Percentiles rank a stretch among this genome's conserved stretches.
Conservation (phyloP, 2,329 filamentous ascomycete genomes). For the Paradendryphiella salina region DNA sequence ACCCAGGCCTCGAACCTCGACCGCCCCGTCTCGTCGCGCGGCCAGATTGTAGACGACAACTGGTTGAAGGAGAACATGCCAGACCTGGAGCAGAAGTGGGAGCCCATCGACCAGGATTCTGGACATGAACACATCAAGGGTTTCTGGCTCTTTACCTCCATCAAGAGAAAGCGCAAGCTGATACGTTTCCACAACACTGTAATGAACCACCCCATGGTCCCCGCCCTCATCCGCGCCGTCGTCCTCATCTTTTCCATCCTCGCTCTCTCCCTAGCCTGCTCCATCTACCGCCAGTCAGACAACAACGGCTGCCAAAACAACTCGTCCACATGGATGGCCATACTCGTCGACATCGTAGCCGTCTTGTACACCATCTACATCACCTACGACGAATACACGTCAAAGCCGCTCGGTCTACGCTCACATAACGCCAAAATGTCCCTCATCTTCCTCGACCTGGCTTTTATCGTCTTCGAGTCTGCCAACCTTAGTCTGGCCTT, state of each 20-base stretch:
- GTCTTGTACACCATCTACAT: slow-evolving; percentile 91
- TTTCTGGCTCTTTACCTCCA: slow-evolving; percentile 54
- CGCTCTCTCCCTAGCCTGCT: slow-evolving; percentile 76
- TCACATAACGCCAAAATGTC: slow-evolving; percentile 82
- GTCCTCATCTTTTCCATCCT: slow-evolving; percentile 79
- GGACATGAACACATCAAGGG: slow-evolving; percentile 53
- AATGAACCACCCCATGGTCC: slow-evolving; percentile 81
- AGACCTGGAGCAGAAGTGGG: slow-evolving; percentile 56
- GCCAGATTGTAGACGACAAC: slow-evolving; percentile 46
- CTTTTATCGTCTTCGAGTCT: slow-evolving; percentile 97
- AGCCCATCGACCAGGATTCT: slow-evolving; percentile 58
- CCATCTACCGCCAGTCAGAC: slow-evolving; percentile 64
- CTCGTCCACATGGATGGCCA: slow-evolving; percentile 79
- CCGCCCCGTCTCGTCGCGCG: slow-evolving; percentile 35
- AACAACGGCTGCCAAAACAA: slow-evolving; percentile 48
- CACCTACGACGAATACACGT: slow-evolving; percentile 94
- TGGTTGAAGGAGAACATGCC: slow-evolving; percentile 57
- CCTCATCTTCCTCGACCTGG: slow-evolving; percentile 85
- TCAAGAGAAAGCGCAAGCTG: slow-evolving; percentile 57
- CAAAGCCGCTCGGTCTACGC: slow-evolving; percentile 86
- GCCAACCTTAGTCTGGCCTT: slow-evolving; percentile 91
- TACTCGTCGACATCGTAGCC: slow-evolving; percentile 85
- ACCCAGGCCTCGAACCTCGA: slow-evolving; percentile 38
- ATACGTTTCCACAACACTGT: slow-evolving; percentile 69
- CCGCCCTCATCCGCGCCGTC: slow-evolving; percentile 77